Evolutionary conservation across 768 basidiomycete species (phyloP).

Genomic region (Serendipita sp.): DNA sequence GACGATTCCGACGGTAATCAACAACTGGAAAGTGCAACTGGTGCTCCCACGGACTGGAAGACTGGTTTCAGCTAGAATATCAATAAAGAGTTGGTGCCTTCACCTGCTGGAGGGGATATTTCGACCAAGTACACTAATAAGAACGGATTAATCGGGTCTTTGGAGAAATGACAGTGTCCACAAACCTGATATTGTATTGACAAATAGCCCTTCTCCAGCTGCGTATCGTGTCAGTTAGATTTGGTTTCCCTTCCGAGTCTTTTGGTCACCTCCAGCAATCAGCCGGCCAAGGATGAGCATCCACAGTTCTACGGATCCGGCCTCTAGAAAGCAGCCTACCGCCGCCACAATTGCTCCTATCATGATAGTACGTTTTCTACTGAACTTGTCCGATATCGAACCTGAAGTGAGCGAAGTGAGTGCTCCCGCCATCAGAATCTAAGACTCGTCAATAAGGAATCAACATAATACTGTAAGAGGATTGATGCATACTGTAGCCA

Average conservation of each 20-base stretch:
- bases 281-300: constrained; percentile 29
- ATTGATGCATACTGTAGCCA: constrained; percentile 9
- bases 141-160: background rate
- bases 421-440: constrained; percentile 13
- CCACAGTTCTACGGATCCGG: constrained; percentile 19
- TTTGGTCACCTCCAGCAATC: constrained; percentile 22
- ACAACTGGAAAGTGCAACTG: constrained; percentile 26
- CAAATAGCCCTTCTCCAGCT: constrained; percentile 30
- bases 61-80: constrained; percentile 28
- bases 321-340: constrained; percentile 23
- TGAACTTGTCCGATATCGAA: constrained; percentile 28
- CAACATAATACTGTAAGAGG: background rate
- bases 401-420: constrained; percentile 17
- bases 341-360: constrained; percentile 27
- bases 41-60: constrained; percentile 25
- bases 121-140: constrained; percentile 11
- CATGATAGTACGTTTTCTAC: constrained; percentile 29
- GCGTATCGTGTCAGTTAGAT: background rate
- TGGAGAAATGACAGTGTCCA: background rate
- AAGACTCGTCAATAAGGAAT: background rate
- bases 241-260: background rate
- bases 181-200: constrained; percentile 24
- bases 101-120: constrained; percentile 12
- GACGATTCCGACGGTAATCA: constrained; percentile 27
- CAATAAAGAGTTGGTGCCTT: constrained; percentile 7